A percentile compares a stretch with the other conserved stretches of the same genome.
Evolutionary conservation across 2,329 filamentous ascomycete species (phyloP).

Genomic region (Didymella glomerata): DNA sequence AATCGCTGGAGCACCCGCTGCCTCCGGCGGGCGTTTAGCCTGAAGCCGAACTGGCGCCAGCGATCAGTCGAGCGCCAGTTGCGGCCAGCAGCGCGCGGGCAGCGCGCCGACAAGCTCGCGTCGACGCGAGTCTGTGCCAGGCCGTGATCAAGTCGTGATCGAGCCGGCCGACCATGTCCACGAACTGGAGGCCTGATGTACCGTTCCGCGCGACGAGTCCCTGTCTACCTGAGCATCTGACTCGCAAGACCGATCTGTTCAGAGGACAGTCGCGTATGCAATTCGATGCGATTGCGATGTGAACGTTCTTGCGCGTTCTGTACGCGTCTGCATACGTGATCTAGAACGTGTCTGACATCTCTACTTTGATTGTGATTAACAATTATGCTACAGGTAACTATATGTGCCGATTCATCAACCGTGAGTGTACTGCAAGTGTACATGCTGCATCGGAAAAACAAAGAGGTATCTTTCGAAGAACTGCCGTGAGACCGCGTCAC

Average conservation of each 20-base stretch:
- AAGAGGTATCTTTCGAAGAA: constrained; percentile 35
- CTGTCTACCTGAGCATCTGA: not conserved
- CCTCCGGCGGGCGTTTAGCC: constrained; percentile 16
- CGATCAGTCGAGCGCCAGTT: constrained; percentile 11
- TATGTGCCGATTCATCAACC: constrained; percentile 19
- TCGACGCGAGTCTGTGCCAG: constrained; percentile 3
- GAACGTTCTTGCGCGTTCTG: not conserved
- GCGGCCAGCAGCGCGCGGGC: not conserved
- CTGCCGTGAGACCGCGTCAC: constrained; percentile 19
- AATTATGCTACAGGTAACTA: constrained; percentile 19
- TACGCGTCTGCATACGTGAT: not conserved
- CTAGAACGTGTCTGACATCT: not conserved
- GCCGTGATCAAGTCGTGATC: not conserved
- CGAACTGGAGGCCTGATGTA: constrained; percentile 11
- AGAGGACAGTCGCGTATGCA: not conserved
- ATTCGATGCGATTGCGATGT: not conserved
- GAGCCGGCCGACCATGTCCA: constrained; percentile 1
- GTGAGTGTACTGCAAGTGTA: constrained; percentile 21
- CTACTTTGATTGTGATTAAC: constrained; percentile 13
- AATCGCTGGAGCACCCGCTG: constrained; percentile 19
- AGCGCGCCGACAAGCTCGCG: constrained; percentile 1
- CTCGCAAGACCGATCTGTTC: constrained; percentile 10
- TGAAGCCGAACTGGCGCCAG: constrained; percentile 7
- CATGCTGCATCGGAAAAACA: constrained; percentile 17
- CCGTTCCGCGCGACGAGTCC: constrained; percentile 3